Base-by-base conservation (phyloP, 495 filamentous ascomycete species). In the Trichoderma virens region DNA sequence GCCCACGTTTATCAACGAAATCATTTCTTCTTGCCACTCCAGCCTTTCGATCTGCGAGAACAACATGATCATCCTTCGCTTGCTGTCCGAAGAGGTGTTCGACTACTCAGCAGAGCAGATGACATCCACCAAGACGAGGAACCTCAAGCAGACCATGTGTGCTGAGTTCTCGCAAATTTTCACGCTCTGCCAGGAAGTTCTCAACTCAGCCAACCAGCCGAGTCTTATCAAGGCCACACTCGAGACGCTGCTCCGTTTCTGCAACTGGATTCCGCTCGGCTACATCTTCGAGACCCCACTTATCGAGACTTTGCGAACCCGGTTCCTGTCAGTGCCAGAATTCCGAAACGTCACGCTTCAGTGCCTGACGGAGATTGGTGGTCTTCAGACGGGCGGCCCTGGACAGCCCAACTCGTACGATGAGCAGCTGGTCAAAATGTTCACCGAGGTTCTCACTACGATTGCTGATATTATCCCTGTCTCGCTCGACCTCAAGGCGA, bases 1-100 rank as follows among this genome's bases (percentile, higher is more conserved):
- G 94, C 94, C 95, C 9, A 96, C 91, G 8, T 99, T 99, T 75
- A 97, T 98, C 84, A 98, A 97, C 76, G 94, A 99, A 82, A 98
- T 99, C 72, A 92, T 98, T 69, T 88, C 90, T 13, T 95, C 93
- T 31, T 97, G 93, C 73, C 92, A 93, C 70, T 91, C 89, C 64
- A 96, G 90, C 75, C 82, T 98, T 34, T 92, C 94, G 2, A 93
- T 98, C 70, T 99, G 94, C 80, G 94, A 99, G 78, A 99, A 99
- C 79, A 99, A 99, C 78, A 99, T 99, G 95, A 91, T 88, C 47
- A 98, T 99, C 65, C 87, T 99, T 43, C 88, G 95, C 59, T 79
- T 99, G 67, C 83, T 99, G 41, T 98, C 94, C 11, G 94, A 99
- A 74, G 94, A 98, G 76, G 94, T 98, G 7, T 98, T 99, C 71